These are phyloP conservation scores for Akanthomyces muscarius DNA, from an alignment of 2,329 filamentous ascomycete species.

Conservation along the genomic window DNA sequence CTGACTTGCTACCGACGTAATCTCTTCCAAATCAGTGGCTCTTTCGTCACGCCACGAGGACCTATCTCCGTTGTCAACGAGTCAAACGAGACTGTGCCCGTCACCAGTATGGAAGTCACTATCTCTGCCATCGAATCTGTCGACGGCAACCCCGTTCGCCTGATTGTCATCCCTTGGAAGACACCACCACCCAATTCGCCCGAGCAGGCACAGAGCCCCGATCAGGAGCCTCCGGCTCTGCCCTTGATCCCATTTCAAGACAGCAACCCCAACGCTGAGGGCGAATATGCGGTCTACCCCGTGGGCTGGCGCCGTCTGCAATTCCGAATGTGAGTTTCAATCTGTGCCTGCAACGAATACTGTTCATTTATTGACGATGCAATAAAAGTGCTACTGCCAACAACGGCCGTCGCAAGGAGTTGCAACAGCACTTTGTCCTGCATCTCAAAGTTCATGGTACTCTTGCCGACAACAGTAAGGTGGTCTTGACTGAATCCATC, in stretches of 20 bases:
- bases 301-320: conserved; percentile 93
- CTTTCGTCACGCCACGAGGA: conserved; percentile 73
- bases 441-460: conserved; percentile 83
- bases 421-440: conserved; percentile 93
- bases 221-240: conserved; percentile 83
- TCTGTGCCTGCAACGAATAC: not conserved
- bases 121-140: conserved; percentile 94
- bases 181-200: conserved; percentile 77
- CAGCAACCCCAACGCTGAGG: conserved; percentile 57
- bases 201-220: conserved; percentile 59
- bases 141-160: conserved; percentile 83
- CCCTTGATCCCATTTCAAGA: conserved; percentile 66
- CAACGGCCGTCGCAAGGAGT: conserved; percentile 88
- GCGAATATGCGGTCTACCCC: conserved; percentile 84
- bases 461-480: conserved; percentile 75
- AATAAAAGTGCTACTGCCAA: conserved; percentile 76
- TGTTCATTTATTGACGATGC: not conserved
- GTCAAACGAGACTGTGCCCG: conserved; percentile 76
- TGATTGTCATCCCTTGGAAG: conserved; percentile 98
- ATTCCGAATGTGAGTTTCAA: conserved; percentile 67
- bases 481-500: conserved; percentile 75
- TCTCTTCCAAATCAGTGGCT: conserved; percentile 92
- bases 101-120: conserved; percentile 77
- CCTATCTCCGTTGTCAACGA: conserved; percentile 79
- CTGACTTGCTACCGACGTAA: conserved; percentile 95